phyloP scores from a whole-genome alignment of 805 yeast genomes.

The Kuraishia cidri region DNA sequence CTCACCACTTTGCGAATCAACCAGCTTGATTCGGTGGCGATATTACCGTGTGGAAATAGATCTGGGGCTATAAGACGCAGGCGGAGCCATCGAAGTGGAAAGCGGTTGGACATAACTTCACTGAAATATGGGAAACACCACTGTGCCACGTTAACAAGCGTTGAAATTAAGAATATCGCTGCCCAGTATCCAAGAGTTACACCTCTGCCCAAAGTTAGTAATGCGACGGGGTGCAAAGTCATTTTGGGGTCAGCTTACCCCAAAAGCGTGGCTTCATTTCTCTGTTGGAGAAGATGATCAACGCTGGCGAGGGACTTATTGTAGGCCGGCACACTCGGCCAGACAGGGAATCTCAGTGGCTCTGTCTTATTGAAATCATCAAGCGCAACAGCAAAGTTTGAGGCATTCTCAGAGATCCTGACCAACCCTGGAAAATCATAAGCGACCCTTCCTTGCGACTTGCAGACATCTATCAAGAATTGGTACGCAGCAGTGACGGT shows the following conservation, averaged over 20 bases:
- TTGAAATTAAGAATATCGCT: neutral
- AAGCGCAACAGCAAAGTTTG: neutral
- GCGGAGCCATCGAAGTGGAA: neutral
- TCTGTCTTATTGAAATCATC: neutral
- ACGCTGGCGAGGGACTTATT: neutral
- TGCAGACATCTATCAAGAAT: neutral
- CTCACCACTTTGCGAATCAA: neutral
- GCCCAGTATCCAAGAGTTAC: neutral
- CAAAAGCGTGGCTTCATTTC: neutral
- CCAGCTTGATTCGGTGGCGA: neutral
- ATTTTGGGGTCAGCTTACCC: neutral
- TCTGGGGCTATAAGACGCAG: conserved; percentile 4
- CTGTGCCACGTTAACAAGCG: neutral
- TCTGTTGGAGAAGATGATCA: neutral
- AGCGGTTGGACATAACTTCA: neutral
- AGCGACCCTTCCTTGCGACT: neutral
- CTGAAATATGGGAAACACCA: conserved; percentile 1
- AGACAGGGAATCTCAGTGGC: neutral
- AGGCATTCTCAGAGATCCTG: neutral
- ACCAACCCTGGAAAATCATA: neutral
- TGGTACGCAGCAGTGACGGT: neutral
- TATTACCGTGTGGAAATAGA: conserved; percentile 8
- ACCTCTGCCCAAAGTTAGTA: neutral
- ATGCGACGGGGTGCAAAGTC: neutral
- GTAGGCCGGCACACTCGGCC: neutral